phyloP scores from a whole-genome alignment of 495 filamentous ascomycete species.

The Neurospora sp. region DNA sequence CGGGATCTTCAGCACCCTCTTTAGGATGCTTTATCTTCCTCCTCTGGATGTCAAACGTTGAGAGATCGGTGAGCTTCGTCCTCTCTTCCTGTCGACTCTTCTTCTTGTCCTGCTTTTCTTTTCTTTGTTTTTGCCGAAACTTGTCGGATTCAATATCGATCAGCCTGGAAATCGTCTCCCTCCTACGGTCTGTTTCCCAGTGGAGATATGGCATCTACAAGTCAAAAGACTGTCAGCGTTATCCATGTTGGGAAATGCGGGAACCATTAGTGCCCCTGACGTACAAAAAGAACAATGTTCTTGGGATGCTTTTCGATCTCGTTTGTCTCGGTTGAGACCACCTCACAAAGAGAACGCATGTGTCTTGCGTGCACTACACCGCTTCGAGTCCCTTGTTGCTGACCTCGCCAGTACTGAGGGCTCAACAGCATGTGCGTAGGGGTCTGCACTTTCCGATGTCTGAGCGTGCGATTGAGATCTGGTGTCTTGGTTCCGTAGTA shows the following conservation, averaged over 20 bases:
- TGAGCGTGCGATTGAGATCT: neutral
- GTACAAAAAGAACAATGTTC: constrained; percentile 31
- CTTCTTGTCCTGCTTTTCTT: neutral
- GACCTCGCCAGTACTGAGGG: constrained; percentile 22
- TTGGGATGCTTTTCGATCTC: constrained; percentile 15
- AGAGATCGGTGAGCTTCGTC: neutral
- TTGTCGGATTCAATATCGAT: constrained; percentile 7
- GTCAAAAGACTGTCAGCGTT: neutral
- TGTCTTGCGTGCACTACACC: constrained; percentile 26
- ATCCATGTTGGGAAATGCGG: neutral
- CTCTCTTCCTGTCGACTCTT: neutral
- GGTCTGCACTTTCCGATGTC: neutral
- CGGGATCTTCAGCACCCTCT: neutral
- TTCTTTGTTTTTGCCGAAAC: neutral
- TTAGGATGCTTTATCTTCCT: neutral
- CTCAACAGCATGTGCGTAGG: constrained; percentile 16
- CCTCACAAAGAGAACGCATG: constrained; percentile 26
- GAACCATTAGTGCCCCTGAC: neutral
- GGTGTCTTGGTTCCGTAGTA: constrained; percentile 11
- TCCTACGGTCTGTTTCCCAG: constrained; percentile 48
- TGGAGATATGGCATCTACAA: constrained; percentile 56
- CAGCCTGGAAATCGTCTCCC: constrained; percentile 18
- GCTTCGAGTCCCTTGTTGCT: constrained; percentile 16
- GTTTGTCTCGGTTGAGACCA: constrained; percentile 12
- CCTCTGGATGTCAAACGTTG: neutral